Conservation (phyloP, 1,284 basidiomycete species). For the Schizophyllum amplum region DNA sequence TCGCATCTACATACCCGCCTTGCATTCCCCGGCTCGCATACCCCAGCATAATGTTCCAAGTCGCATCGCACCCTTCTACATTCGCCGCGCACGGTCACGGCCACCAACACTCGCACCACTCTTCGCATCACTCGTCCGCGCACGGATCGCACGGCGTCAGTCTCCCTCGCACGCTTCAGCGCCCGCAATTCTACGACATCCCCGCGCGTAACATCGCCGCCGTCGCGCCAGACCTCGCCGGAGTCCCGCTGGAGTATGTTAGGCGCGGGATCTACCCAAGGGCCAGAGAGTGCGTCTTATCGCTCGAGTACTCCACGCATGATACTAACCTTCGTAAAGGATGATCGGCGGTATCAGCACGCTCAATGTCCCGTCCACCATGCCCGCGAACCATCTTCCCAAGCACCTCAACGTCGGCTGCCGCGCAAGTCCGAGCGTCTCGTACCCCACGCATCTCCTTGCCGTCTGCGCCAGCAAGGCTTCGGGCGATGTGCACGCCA, state of each 20-base stretch:
- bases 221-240: conserved; percentile 46
- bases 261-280: conserved; percentile 42
- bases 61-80: conserved; percentile 33
- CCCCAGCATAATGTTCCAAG: conserved; percentile 35
- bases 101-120: conserved; percentile 20
- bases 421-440: background rate
- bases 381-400: background rate
- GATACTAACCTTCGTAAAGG: conserved; percentile 21
- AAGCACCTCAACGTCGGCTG: background rate
- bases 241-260: conserved; percentile 54
- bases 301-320: background rate
- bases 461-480: conserved; percentile 11
- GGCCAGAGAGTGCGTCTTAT: conserved; percentile 15
- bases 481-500: background rate
- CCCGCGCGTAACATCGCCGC: conserved; percentile 42
- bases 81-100: conserved; percentile 28
- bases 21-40: background rate
- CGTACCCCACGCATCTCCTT: conserved; percentile 11
- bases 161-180: conserved; percentile 48
- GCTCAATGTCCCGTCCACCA: background rate
- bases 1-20: background rate
- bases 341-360: background rate
- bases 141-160: conserved; percentile 25
- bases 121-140: background rate
- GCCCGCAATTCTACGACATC: conserved; percentile 46